Evolutionary conservation across 2,329 filamentous ascomycete species (phyloP).

Genomic region (Graphilbum ipis-grandicollis): DNA sequence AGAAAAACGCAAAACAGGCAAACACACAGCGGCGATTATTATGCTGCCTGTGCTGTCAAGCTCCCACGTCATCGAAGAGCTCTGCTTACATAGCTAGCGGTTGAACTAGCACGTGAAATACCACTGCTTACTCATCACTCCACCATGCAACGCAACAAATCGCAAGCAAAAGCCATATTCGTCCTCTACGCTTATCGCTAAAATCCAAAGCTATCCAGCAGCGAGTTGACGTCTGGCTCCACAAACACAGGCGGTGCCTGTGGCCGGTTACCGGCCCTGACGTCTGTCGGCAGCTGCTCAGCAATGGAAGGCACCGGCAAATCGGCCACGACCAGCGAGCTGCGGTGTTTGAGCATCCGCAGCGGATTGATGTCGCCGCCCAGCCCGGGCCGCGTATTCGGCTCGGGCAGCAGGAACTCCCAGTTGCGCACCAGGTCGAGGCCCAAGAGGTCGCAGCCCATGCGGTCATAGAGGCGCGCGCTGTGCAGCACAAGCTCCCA

Average conservation of each 20-base stretch:
- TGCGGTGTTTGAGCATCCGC: conserved; percentile 51
- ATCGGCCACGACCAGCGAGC: conserved; percentile 68
- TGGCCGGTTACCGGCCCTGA: conserved; percentile 22
- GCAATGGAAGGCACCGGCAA: conserved; percentile 27
- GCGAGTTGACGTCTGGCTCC: conserved; percentile 76
- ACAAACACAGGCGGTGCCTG: conserved; percentile 65
- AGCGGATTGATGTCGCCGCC: conserved; percentile 43
- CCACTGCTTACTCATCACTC: no score
- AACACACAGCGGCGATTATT: no score
- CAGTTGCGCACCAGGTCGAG: conserved; percentile 71
- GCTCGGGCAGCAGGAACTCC: conserved; percentile 50
- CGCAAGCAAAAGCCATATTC: no score
- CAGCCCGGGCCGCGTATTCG: conserved; percentile 16
- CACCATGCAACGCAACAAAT: no score
- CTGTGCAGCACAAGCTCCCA: conserved; percentile 85
- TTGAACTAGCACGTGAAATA: no score
- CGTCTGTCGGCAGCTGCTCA: conserved; percentile 17
- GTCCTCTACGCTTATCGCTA: conserved; percentile 19
- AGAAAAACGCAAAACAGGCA: no score
- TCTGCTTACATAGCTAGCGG: no score
- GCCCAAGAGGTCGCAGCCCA: conserved; percentile 85
- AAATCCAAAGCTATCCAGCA: conserved; percentile 89
- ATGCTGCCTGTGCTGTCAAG: no score
- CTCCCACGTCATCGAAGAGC: no score
- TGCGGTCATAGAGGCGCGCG: conserved; percentile 66